Conservation (phyloP, 768 basidiomycete species). For the Trametes cubensis region DNA sequence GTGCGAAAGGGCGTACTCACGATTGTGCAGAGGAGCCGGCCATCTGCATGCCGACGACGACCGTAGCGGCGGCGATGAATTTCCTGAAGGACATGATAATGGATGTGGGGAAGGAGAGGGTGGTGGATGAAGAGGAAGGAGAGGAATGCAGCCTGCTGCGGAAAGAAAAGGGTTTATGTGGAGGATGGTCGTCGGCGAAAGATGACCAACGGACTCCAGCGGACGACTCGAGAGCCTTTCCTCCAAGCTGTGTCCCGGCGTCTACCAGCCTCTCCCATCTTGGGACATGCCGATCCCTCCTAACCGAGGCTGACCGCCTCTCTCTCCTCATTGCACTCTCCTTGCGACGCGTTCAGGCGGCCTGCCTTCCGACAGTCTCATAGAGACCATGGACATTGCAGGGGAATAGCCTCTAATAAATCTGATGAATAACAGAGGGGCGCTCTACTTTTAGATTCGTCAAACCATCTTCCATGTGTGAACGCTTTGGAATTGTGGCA, state of each 20-base stretch:
- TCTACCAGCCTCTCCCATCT: background rate
- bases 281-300: constrained; percentile 1
- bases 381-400: no score
- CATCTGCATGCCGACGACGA: constrained; percentile 24
- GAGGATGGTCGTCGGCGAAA: constrained; percentile 7
- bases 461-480: no score
- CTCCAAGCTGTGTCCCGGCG: background rate
- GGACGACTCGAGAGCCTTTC: no score
- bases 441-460: no score
- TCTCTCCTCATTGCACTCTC: no score
- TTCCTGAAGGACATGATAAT: constrained; percentile 19
- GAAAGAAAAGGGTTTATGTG: background rate
- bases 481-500: no score
- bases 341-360: no score
- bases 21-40: constrained; percentile 26
- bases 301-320: background rate
- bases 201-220: constrained; percentile 16
- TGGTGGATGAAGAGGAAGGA: constrained; percentile 1
- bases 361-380: no score
- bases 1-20: constrained; percentile 19
- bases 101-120: constrained; percentile 2
- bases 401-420: no score
- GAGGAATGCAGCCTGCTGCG: constrained; percentile 27
- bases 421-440: no score
- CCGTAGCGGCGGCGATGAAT: constrained; percentile 17